Evolutionary conservation across 140 eudicot species (phyloP), one percentile per base, ranked within the genome.

Genomic region (Ambrosia hybrid): DNA sequence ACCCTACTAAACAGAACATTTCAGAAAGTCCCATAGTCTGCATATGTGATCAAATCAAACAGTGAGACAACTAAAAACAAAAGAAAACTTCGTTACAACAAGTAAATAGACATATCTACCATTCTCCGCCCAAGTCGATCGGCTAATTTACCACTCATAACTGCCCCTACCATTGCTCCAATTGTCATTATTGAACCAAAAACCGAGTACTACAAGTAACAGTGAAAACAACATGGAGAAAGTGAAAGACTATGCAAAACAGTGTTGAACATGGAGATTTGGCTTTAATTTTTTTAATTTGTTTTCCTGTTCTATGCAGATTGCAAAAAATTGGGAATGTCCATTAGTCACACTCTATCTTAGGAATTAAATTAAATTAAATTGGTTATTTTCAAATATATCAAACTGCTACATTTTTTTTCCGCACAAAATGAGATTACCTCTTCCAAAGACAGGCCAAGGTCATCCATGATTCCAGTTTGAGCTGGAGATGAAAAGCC

Each of bases 81-180:
- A 21, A 21, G 30, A 21, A 21, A 21, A 21, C 30, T 21, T 21
- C 30, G 1, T 21, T 21, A 21, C 30, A 21, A 21, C 30, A 21
- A 21, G 30, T 21, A 21, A 21, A 21, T 21, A 21, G 30, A 21
- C 30, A 21, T 21, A 21, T 21, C 30, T 89, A 92, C 98, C 68
- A 76, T 80, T 86, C 83, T 89, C 72, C 98, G 82, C 51, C 98
- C 97, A 33, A 91, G n/a, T 33, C 77, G 72, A 85, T 91, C 97
- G 4, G 96, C 89, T 72, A 88, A 67, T 77, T 84, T 91, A 66
- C 97, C 97, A 65, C 97, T 84, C 82, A 81, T 63, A 45, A 88
- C 67, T 48, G 96, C 92, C 63, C 94, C 97, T 67, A 88, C 1
- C 89, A 91, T 83, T 71, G 91, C 97, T 77, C 97, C 97, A 60